These are phyloP conservation scores for Periglandula ipomoeae DNA, from an alignment of 2,329 filamentous ascomycete genomes.

Conservation along the genomic window DNA sequence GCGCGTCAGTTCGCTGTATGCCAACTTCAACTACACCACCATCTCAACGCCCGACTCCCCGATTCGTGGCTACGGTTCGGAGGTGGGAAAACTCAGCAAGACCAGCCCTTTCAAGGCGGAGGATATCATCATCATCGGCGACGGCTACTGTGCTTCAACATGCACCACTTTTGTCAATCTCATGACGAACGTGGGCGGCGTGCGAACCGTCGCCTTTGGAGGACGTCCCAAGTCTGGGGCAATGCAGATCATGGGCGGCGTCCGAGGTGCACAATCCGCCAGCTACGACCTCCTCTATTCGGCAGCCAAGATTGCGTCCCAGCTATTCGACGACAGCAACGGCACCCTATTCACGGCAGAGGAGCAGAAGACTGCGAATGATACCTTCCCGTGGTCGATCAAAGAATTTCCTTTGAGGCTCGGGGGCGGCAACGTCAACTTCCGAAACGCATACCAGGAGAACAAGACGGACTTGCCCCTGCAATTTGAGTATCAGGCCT, in stretches of 20 bases:
- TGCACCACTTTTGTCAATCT: slow-evolving; percentile 50
- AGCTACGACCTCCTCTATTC: not conserved
- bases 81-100: slow-evolving; percentile 1
- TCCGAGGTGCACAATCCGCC: slow-evolving; percentile 40
- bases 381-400: too few relatives aligned
- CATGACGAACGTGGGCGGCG: slow-evolving; percentile 37
- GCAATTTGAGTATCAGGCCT: slow-evolving; percentile 48
- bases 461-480: slow-evolving; percentile 30
- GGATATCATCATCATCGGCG: slow-evolving; percentile 36
- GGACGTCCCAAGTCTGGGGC: slow-evolving; percentile 40
- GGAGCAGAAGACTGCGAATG: not conserved
- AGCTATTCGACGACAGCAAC: not conserved
- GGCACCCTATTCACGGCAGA: not conserved
- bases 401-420: not conserved
- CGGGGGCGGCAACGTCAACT: slow-evolving; percentile 5
- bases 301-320: not conserved
- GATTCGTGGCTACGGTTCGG: slow-evolving; percentile 1
- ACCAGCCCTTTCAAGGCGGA: slow-evolving; percentile 24
- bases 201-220: slow-evolving; percentile 50
- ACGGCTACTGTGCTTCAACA: slow-evolving; percentile 51
- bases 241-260: slow-evolving; percentile 51
- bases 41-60: not conserved
- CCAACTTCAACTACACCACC: slow-evolving; percentile 10
- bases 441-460: slow-evolving; percentile 21
- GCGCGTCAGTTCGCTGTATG: not conserved